phyloP scores from a whole-genome alignment of 805 yeast species.

The Hanseniaspora valbyensis region DNA sequence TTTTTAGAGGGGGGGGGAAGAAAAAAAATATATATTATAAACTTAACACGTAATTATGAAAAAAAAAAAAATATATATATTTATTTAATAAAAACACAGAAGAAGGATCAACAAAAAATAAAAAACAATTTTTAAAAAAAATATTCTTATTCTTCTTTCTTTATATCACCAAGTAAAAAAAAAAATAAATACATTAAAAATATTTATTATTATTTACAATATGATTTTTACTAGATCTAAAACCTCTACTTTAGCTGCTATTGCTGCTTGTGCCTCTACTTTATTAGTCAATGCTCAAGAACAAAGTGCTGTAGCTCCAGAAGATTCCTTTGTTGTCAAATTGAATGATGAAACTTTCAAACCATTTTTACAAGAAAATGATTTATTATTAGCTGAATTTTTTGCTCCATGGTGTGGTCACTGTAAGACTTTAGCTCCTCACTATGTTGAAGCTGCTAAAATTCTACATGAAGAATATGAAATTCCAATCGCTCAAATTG shows the following conservation, averaged over 20 bases:
- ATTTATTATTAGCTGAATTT: constrained; percentile 74
- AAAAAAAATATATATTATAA: no score
- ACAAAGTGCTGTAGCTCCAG: constrained; percentile 59
- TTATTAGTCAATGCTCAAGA: constrained; percentile 21
- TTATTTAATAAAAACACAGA: no score
- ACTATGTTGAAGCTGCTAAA: constrained; percentile 70
- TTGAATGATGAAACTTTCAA: constrained; percentile 57
- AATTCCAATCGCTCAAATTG: constrained; percentile 70
- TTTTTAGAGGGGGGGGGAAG: no score
- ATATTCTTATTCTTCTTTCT: no score
- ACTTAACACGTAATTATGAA: no score
- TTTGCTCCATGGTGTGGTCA: constrained; percentile 98
- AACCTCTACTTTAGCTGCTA: constrained; percentile 18
- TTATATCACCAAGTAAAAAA: no score
- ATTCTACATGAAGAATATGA: constrained; percentile 47
- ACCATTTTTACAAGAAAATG: constrained; percentile 55
- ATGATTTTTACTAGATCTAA: background rate
- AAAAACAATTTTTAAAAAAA: no score
- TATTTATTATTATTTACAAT: no score
- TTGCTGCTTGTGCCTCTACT: constrained; percentile 20
- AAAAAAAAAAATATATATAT: no score
- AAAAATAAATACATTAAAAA: no score
- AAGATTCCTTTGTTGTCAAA: constrained; percentile 78
- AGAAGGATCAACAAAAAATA: no score
- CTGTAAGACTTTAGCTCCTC: constrained; percentile 80